Conservation (phyloP, 2,329 filamentous ascomycete genomes). For the Thelonectria olida region DNA sequence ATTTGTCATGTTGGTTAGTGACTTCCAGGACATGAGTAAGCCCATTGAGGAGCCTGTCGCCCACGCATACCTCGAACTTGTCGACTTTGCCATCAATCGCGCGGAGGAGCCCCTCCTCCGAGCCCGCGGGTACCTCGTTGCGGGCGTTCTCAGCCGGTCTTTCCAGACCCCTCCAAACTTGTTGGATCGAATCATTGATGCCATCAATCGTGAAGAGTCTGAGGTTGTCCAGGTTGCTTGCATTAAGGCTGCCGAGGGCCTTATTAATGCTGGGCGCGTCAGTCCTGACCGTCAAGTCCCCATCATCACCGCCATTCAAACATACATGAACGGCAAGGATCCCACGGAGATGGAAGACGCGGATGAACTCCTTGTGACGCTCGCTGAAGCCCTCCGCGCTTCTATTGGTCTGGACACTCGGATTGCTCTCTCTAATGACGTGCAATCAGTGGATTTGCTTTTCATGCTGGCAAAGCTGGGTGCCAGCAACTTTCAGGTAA, state of each 20-base stretch:
- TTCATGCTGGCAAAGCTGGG: constrained; percentile 91
- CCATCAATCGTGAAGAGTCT: constrained; percentile 78
- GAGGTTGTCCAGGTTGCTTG: constrained; percentile 94
- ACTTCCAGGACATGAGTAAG: constrained; percentile 82
- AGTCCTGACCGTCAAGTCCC: constrained; percentile 65
- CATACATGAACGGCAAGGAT: constrained; percentile 84
- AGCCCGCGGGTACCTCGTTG: constrained; percentile 87
- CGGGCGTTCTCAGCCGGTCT: constrained; percentile 79
- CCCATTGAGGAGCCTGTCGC: constrained; percentile 74
- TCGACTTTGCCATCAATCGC: constrained; percentile 78
- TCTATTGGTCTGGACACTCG: constrained; percentile 82
- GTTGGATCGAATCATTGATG: constrained; percentile 77
- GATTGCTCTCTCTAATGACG: constrained; percentile 76
- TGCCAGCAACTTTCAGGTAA: constrained; percentile 90
- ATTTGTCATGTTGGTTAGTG: constrained; percentile 83
- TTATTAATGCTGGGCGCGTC: constrained; percentile 64
- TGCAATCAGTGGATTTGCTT: constrained; percentile 81
- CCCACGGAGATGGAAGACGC: constrained; percentile 85
- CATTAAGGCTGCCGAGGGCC: constrained; percentile 82
- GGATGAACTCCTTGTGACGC: constrained; percentile 89
- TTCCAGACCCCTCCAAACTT: constrained; percentile 71
- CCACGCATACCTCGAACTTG: constrained; percentile 80
- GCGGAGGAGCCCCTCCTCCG: constrained; percentile 79
- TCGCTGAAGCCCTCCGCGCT: constrained; percentile 86
- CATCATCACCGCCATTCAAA: constrained; percentile 69